These are phyloP conservation scores for Suhomyces bokatorum DNA, from an alignment of 1,139 yeast genomes.

Conservation along the genomic window DNA sequence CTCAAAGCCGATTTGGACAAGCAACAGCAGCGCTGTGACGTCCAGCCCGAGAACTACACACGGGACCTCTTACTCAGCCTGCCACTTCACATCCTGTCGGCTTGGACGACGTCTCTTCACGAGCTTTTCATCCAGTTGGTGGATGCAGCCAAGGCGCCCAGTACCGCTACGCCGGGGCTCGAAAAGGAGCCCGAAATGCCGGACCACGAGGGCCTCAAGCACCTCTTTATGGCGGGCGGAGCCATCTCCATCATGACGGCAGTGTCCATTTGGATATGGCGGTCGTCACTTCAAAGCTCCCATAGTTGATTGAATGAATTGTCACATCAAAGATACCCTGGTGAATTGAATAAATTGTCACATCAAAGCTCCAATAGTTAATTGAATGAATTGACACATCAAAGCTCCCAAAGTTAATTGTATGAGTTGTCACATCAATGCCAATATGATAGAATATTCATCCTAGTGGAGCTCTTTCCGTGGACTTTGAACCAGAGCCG, in stretches of 20 bases:
- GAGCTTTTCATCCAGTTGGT: constrained; percentile 86
- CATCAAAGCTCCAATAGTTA: too few relatives aligned
- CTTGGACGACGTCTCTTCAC: constrained; percentile 83
- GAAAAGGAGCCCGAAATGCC: constrained; percentile 64
- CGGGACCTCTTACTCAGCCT: constrained; percentile 59
- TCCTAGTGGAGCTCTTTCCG: too few relatives aligned
- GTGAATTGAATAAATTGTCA: too few relatives aligned
- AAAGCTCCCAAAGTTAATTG: too few relatives aligned
- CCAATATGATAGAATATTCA: too few relatives aligned
- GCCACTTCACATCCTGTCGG: constrained; percentile 83
- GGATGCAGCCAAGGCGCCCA: constrained; percentile 83
- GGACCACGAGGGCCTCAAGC: constrained; percentile 46
- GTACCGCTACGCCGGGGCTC: constrained; percentile 75
- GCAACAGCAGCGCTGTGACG: constrained; percentile 84
- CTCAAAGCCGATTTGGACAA: constrained; percentile 92
- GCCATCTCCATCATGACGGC: constrained; percentile 64
- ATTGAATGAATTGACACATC: too few relatives aligned
- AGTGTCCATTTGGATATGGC: constrained; percentile 62
- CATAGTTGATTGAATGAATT: neutral
- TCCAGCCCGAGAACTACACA: constrained; percentile 87
- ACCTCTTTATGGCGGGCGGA: constrained; percentile 59
- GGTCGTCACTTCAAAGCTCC: constrained; percentile 40
- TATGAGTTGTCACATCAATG: too few relatives aligned
- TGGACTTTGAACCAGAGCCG: too few relatives aligned
- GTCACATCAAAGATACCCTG: too few relatives aligned